A percentile compares a stretch with the other conserved stretches of the same genome.
Conservation (phyloP, 306 rosid species). For the Trifolium fragiferum region DNA sequence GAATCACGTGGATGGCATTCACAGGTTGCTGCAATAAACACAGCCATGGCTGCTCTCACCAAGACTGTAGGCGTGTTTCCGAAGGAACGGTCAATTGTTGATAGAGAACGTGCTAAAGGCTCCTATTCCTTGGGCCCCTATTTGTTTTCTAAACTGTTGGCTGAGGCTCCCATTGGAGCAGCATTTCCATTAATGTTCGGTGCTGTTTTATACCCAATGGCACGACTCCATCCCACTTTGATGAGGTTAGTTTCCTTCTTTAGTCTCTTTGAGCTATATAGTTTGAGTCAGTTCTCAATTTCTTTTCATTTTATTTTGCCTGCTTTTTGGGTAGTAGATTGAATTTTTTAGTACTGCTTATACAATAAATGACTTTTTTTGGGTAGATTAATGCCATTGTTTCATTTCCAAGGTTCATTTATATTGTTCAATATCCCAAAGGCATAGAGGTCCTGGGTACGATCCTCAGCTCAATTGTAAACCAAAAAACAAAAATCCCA, state of each 20-base stretch:
- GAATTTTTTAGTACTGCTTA: not conserved
- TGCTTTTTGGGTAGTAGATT: conserved; percentile 22
- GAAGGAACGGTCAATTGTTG: conserved; percentile 87
- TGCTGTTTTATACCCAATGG: conserved; percentile 90
- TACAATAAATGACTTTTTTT: not conserved
- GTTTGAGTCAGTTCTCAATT: conserved; percentile 30
- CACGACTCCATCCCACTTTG: conserved; percentile 87
- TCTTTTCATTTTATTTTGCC: conserved; percentile 27
- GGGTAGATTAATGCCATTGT: not conserved
- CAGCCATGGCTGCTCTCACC: conserved; percentile 99
- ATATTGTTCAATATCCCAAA: not conserved
- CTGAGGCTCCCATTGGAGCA: conserved; percentile 91
- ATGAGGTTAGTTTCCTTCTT: conserved; percentile 58
- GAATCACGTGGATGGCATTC: conserved; percentile 37
- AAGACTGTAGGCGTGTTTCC: conserved; percentile 91
- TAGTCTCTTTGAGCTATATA: conserved; percentile 17
- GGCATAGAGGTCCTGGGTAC: conserved; percentile 28
- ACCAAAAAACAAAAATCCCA: no score
- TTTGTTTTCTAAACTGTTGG: conserved; percentile 85
- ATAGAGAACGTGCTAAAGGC: conserved; percentile 88
- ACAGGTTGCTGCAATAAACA: conserved; percentile 97
- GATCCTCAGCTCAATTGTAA: no score
- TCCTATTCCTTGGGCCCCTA: conserved; percentile 93
- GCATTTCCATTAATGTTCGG: conserved; percentile 94
- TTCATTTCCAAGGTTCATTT: conserved; percentile 19